Evolutionary conservation across 305 asterid genomes (phyloP).

Genomic region (Fraxinus greggii): DNA sequence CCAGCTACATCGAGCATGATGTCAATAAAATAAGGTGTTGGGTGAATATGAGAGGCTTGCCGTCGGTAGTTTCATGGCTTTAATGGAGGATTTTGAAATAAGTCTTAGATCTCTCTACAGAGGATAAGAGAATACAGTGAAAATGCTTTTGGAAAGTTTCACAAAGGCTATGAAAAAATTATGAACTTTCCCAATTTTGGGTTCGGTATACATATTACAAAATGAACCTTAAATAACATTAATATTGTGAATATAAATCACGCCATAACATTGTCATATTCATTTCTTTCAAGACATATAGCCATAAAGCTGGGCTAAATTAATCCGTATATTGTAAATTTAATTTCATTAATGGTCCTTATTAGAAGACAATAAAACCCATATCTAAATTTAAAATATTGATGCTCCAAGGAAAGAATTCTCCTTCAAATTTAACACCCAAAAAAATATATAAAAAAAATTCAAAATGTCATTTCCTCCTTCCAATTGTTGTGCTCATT

Average conservation of each 20-base stretch:
- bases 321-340: not conserved
- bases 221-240: no score
- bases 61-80: not conserved
- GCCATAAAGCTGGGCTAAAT: not conserved
- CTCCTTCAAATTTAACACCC: not conserved
- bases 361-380: not conserved
- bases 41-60: not conserved
- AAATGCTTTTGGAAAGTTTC: no score
- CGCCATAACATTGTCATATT: no score
- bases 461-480: not conserved
- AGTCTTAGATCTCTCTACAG: not conserved
- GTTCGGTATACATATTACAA: no score
- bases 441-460: no score
- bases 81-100: not conserved
- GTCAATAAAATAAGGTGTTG: not conserved
- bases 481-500: not conserved
- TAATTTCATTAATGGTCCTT: not conserved
- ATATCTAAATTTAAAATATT: not conserved
- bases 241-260: no score
- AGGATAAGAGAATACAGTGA: not conserved
- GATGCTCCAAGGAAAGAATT: not conserved
- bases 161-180: no score
- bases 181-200: no score
- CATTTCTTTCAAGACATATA: no score
- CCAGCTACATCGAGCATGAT: not conserved